Conservation (phyloP, 371 early-diverging fungal genomes). For the Furculomyces boomerangus region DNA sequence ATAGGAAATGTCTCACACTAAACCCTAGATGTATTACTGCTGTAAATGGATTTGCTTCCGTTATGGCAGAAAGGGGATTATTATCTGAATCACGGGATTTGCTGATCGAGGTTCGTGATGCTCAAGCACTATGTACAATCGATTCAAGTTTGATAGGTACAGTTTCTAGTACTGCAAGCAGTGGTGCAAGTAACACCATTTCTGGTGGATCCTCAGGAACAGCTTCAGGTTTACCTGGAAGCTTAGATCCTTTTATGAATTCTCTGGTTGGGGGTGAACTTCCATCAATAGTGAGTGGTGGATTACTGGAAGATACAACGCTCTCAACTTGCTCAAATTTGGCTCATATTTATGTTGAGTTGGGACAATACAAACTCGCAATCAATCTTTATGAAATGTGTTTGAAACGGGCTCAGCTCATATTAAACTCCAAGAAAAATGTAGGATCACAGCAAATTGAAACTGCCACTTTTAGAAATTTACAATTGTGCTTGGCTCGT, state of each 20-base stretch:
- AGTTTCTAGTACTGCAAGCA: slow-evolving; percentile 3
- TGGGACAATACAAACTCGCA: slow-evolving; percentile 50
- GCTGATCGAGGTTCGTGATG: slow-evolving; percentile 45
- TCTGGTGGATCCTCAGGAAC: slow-evolving; percentile 23
- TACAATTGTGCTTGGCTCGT: slow-evolving; percentile 48
- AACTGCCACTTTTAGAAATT: slow-evolving; percentile 1
- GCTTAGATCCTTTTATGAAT: not conserved
- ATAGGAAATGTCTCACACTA: slow-evolving; percentile 49
- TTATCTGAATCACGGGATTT: slow-evolving; percentile 49
- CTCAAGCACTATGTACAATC: not conserved
- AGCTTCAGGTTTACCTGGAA: not conserved
- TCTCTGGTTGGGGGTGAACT: not conserved
- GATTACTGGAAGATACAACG: slow-evolving; percentile 13
- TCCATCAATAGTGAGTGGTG: not conserved
- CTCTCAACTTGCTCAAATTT: slow-evolving; percentile 38
- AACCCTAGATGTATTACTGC: slow-evolving; percentile 56
- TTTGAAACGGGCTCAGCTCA: slow-evolving; percentile 10
- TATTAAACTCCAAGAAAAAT: slow-evolving; percentile 5
- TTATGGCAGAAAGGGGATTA: slow-evolving; percentile 53
- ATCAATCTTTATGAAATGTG: slow-evolving; percentile 27
- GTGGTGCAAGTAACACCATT: slow-evolving; percentile 5
- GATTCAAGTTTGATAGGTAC: slow-evolving; percentile 12
- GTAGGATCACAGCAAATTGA: not conserved
- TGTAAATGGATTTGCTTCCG: slow-evolving; percentile 60
- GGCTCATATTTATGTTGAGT: slow-evolving; percentile 56